These are phyloP conservation scores for Sporothrix dimorphospora DNA, from an alignment of 2,329 filamentous ascomycete species.

Conservation along the genomic window DNA sequence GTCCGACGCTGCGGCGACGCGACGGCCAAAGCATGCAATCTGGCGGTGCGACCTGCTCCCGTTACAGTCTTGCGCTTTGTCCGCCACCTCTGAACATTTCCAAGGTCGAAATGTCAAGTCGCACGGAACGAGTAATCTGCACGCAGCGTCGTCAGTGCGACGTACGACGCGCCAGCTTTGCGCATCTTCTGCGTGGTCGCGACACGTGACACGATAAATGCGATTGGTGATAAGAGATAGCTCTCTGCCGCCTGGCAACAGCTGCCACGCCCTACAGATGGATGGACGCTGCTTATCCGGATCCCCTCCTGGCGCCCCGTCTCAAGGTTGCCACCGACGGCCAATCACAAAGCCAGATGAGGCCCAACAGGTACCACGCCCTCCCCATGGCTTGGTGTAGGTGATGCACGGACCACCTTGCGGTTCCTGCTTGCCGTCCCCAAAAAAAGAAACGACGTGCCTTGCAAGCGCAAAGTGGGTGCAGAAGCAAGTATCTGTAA, in stretches of 20 bases:
- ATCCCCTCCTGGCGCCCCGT: background rate
- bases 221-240: background rate
- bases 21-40: background rate
- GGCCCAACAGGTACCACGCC: constrained; percentile 10
- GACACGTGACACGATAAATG: background rate
- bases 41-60: background rate
- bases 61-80: background rate
- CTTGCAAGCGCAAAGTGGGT: constrained; percentile 1
- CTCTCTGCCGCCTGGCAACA: background rate
- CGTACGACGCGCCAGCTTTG: background rate
- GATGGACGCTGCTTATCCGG: background rate
- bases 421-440: constrained; percentile 26
- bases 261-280: background rate
- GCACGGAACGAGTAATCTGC: background rate
- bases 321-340: background rate
- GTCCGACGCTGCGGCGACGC: background rate
- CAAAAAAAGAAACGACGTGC: constrained; percentile 19
- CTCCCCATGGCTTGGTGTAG: background rate
- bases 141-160: background rate
- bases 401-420: constrained; percentile 10
- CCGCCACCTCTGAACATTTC: background rate
- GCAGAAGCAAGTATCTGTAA: constrained; percentile 21
- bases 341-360: constrained; percentile 4
- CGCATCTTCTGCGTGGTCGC: background rate
- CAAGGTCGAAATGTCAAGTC: background rate